Base-by-base conservation (phyloP, 441 rosid genomes). In the Arabidopsis lyrata region DNA sequence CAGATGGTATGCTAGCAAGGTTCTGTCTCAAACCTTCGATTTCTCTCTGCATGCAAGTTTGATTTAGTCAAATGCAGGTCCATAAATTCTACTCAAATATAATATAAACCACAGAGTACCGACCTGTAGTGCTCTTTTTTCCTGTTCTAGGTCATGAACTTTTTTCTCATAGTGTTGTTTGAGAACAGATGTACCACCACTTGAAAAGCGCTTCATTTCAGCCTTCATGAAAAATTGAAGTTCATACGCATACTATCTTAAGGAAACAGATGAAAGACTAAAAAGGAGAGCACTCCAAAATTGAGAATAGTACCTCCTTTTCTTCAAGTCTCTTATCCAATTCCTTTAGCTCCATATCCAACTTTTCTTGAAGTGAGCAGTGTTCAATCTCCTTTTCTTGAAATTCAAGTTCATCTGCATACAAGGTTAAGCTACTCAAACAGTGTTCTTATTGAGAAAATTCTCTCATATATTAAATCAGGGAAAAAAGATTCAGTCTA, bases 101-200 rank as follows among this genome's bases (percentile, higher is more conserved):
- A 15, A 36, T 57, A 32, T 31, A 34, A 38, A 47, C 68, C 44
- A 42, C 15, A 66, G 2, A 68, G 35, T 62, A 81, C 83, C 53
- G 42, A 92, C 99, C 96, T 90, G 98, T 81, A 95, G 68, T 69
- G 80, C 67, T 62, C 76, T 87, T 80, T 95, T 95, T 76, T 93
- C 96, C 16, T 89, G 89, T 79, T 95, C 99, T 82, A 93, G 79
- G 54, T 95, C 98, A 9, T 81, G 83, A 53, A 93, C 90, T 82
- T 95, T 95, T 83, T 90, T 95, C 84, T 93, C 99, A 59, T 87
- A 95, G 78, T 95, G 99, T 83, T 90, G 95, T 82, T 87, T 93
- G 68, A 95, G 86, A 83, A 90, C 90, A 65, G 97, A 91, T 74
- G 93, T 86, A 65, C 95, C 98, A 74, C 52, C 80, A 84, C 74